Evolutionary conservation across 176 grass and related monocot species (phyloP).

Genomic region (maize (Zea mays)): Zm-B73-REFERENCE-NAM-5.0 NC_050103.1:77870001-77870500

Average conservation of each 20-base stretch:
- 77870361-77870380: neutral
- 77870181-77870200: slow-evolving; percentile 98
- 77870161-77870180: slow-evolving; percentile 89
- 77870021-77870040: slow-evolving; percentile 2
- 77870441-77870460: slow-evolving; percentile 94
- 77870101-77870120: slow-evolving; percentile 14
- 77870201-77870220: slow-evolving; percentile 82
- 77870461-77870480: slow-evolving; percentile 98
- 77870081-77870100: slow-evolving; percentile 15
- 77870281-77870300: slow-evolving; percentile 92
- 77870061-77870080: neutral
- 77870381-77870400: slow-evolving; percentile 65
- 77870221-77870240: slow-evolving; percentile 87
- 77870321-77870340: slow-evolving; percentile 32
- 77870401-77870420: slow-evolving; percentile 84
- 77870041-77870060: neutral
- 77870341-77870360: neutral
- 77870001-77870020: neutral
- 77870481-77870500: slow-evolving; percentile 93
- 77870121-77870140: neutral
- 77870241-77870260: slow-evolving; percentile 96
- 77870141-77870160: slow-evolving; percentile 63
- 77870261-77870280: slow-evolving; percentile 73
- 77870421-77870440: slow-evolving; percentile 82
- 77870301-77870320: slow-evolving; percentile 81